Conservation (phyloP, 1,139 yeast species). For the Blastobotrys illinoisensis region DNA sequence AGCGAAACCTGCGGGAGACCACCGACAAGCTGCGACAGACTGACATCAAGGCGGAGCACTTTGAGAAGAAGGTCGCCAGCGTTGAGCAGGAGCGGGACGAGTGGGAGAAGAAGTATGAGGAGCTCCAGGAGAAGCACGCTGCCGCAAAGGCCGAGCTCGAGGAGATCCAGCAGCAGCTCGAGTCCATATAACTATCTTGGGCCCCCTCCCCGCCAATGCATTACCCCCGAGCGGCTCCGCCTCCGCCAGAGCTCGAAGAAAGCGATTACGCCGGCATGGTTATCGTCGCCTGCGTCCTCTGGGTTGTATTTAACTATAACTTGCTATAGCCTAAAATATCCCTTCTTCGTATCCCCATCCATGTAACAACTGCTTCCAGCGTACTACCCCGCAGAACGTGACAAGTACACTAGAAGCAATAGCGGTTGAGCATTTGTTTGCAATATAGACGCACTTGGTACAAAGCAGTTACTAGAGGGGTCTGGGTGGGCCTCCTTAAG, state of each 20-base stretch:
- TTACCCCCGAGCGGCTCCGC: background rate
- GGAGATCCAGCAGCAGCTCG: slow-evolving; percentile 90
- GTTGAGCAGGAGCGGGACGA: slow-evolving; percentile 90
- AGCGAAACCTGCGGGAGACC: slow-evolving; percentile 86
- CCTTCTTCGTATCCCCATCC: no score
- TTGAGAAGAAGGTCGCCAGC: slow-evolving; percentile 90
- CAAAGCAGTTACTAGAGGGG: no score
- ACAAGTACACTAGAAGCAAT: no score
- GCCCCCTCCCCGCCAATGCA: background rate
- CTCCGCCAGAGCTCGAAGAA: background rate
- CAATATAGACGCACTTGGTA: no score
- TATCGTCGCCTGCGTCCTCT: background rate
- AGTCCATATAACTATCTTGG: slow-evolving; percentile 55
- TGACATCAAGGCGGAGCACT: slow-evolving; percentile 94
- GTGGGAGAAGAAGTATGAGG: slow-evolving; percentile 89
- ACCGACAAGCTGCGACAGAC: slow-evolving; percentile 92
- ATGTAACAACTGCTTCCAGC: no score
- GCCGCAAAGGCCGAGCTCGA: slow-evolving; percentile 87
- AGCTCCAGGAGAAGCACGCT: slow-evolving; percentile 71
- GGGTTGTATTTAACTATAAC: background rate
- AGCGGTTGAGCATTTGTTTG: no score
- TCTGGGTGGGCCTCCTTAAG: no score
- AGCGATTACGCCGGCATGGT: background rate
- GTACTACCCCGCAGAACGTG: no score
- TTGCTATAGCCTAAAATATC: background rate